Evolutionary conservation across 1,284 basidiomycete genomes (phyloP).

Genomic region (Cutaneotrichosporon sp.): DNA sequence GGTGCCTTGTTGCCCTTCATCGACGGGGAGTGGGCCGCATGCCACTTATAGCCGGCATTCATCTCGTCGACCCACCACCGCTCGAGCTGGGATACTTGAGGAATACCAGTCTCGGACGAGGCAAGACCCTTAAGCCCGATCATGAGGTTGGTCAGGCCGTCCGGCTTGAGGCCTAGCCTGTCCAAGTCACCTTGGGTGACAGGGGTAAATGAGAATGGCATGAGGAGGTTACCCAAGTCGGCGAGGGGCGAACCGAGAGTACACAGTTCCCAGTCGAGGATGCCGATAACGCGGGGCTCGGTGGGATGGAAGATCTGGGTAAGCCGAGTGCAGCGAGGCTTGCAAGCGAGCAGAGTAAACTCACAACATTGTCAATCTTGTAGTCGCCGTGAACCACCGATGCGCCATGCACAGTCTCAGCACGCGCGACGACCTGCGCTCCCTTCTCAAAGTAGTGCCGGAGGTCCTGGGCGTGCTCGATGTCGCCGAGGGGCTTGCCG

Average conservation of each 20-base stretch:
- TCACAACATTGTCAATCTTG: conserved; percentile 83
- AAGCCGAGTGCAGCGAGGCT: neutral
- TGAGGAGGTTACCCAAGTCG: conserved; percentile 78
- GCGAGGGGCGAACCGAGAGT: conserved; percentile 86
- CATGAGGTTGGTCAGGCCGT: conserved; percentile 13
- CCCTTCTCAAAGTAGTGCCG: conserved; percentile 66
- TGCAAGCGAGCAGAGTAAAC: neutral
- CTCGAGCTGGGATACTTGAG: conserved; percentile 69
- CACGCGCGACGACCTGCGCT: conserved; percentile 67
- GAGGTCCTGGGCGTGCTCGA: conserved; percentile 67
- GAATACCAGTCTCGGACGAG: conserved; percentile 61
- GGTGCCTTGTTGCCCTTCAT: conserved; percentile 2
- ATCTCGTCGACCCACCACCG: conserved; percentile 50
- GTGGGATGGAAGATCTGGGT: conserved; percentile 71
- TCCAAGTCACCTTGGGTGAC: neutral
- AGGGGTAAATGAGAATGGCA: conserved; percentile 15
- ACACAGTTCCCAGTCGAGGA: conserved; percentile 94
- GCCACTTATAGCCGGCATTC: conserved; percentile 39
- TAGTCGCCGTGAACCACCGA: conserved; percentile 85
- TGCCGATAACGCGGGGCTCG: conserved; percentile 86
- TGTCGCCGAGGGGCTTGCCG: conserved; percentile 36
- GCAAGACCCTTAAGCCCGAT: conserved; percentile 64
- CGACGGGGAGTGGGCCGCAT: conserved; percentile 17
- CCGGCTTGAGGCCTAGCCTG: neutral
- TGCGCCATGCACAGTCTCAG: conserved; percentile 65